phyloP scores from a whole-genome alignment of 257 asterid genomes.

The Rubia yunnanensis region DNA sequence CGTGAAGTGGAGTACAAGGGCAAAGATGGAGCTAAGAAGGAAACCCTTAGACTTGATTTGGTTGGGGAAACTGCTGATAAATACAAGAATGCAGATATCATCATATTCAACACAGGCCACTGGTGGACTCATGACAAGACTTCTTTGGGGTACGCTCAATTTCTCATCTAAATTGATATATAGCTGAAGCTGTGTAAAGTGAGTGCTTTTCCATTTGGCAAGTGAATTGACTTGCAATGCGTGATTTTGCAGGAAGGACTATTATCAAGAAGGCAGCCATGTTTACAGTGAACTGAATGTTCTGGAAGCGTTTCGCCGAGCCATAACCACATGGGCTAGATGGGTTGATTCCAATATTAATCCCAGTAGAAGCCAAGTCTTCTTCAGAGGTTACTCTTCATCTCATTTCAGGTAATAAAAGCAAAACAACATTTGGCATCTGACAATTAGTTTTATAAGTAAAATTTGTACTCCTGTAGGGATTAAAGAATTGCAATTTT shows the following conservation, averaged over 20 bases:
- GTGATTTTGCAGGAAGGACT: constrained; percentile 49
- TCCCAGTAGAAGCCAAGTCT: constrained; percentile 42
- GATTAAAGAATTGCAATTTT: not conserved
- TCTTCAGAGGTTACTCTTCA: constrained; percentile 64
- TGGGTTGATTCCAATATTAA: constrained; percentile 56
- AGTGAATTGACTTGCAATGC: not conserved
- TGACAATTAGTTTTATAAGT: not conserved
- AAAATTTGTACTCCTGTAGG: not conserved
- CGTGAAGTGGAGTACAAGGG: constrained; percentile 53
- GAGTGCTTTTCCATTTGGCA: not conserved
- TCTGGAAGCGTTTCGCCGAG: constrained; percentile 55
- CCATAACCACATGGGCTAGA: constrained; percentile 61
- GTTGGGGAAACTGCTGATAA: constrained; percentile 34
- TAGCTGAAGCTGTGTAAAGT: not conserved
- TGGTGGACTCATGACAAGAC: constrained; percentile 92
- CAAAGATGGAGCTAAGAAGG: constrained; percentile 41
- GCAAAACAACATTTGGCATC: not conserved
- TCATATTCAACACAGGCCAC: constrained; percentile 69
- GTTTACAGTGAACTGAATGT: constrained; percentile 48
- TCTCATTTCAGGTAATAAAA: constrained; percentile 63
- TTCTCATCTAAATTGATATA: not conserved
- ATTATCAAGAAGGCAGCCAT: constrained; percentile 68
- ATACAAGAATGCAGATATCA: constrained; percentile 51
- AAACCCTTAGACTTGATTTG: constrained; percentile 61
- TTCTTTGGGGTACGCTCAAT: constrained; percentile 38